phyloP scores from a whole-genome alignment of 2,329 filamentous ascomycete genomes.

The Hansfordia pulvinata region DNA sequence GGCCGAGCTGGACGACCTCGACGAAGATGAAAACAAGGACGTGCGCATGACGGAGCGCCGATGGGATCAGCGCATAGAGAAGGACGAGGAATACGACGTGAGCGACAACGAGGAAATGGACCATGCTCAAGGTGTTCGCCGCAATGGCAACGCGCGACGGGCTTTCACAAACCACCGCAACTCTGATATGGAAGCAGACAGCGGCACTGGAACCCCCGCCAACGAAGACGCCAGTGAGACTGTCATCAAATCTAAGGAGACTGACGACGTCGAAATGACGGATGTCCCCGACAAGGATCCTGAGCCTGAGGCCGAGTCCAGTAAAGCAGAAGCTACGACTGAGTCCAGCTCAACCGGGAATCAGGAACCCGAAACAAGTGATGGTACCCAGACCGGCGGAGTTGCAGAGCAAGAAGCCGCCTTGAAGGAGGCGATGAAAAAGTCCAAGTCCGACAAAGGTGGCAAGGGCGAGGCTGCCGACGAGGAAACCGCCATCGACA shows the following conservation, averaged over 20 bases:
- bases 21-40: conserved; percentile 80
- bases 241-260: conserved; percentile 12
- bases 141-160: conserved; percentile 33
- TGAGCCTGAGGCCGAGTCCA: conserved; percentile 6
- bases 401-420: conserved; percentile 11
- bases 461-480: conserved; percentile 5
- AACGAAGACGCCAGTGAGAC: conserved; percentile 27
- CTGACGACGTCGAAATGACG: conserved; percentile 19
- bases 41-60: conserved; percentile 67
- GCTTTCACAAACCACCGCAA: conserved; percentile 37
- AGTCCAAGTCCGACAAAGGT: conserved; percentile 8
- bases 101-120: conserved; percentile 82
- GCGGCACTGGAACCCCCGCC: conserved; percentile 21
- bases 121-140: conserved; percentile 56
- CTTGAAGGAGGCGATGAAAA: conserved; percentile 16
- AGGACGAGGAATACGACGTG: conserved; percentile 72
- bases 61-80: conserved; percentile 66
- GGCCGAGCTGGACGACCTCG: conserved; percentile 51
- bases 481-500: conserved; percentile 5
- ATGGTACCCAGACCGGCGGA: too few relatives aligned
- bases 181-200: conserved; percentile 26
- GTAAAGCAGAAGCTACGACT: not conserved
- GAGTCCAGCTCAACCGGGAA: too few relatives aligned
- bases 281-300: conserved; percentile 10
- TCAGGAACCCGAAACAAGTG: too few relatives aligned